These are phyloP conservation scores for Podospora didyma DNA, from an alignment of 495 filamentous ascomycete species.

Conservation along the genomic window DNA sequence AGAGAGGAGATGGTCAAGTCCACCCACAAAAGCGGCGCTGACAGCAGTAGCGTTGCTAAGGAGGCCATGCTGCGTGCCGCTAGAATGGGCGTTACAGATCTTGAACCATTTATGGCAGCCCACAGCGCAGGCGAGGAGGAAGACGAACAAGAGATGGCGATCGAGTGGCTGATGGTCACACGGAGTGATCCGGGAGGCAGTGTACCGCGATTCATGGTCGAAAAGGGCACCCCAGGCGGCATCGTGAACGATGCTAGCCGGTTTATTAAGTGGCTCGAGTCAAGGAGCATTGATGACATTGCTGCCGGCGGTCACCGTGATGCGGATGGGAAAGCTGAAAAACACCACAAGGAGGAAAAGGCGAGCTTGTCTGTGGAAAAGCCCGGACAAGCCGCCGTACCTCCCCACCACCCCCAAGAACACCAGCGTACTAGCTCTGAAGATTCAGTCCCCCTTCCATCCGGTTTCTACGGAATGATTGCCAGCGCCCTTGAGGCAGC, in stretches of 20 bases:
- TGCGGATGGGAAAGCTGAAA: constrained; percentile 5
- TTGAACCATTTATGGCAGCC: neutral
- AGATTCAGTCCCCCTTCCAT: constrained; percentile 43
- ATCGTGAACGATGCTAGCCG: constrained; percentile 79
- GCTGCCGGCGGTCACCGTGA: constrained; percentile 14
- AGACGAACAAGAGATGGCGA: constrained; percentile 50
- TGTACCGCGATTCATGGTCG: constrained; percentile 91
- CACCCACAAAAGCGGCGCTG: constrained; percentile 3
- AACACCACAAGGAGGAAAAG: constrained; percentile 16
- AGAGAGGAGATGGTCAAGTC: constrained; percentile 17
- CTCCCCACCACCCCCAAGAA: neutral
- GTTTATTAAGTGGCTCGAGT: constrained; percentile 80
- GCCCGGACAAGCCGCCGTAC: too few relatives aligned
- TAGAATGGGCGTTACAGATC: constrained; percentile 5
- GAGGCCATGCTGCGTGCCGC: constrained; percentile 31
- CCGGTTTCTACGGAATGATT: constrained; percentile 49
- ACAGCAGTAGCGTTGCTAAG: constrained; percentile 10
- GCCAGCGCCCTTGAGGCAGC: constrained; percentile 40
- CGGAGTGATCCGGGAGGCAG: constrained; percentile 90
- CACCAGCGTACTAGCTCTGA: neutral
- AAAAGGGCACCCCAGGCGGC: constrained; percentile 80
- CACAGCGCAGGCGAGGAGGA: constrained; percentile 38
- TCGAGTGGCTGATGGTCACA: constrained; percentile 97
- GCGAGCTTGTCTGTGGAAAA: too few relatives aligned
- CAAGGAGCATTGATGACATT: constrained; percentile 41